These are phyloP conservation scores for Globisporangium nagaii DNA, from an alignment of 352 stramenopile species.

Conservation along the genomic window DNA sequence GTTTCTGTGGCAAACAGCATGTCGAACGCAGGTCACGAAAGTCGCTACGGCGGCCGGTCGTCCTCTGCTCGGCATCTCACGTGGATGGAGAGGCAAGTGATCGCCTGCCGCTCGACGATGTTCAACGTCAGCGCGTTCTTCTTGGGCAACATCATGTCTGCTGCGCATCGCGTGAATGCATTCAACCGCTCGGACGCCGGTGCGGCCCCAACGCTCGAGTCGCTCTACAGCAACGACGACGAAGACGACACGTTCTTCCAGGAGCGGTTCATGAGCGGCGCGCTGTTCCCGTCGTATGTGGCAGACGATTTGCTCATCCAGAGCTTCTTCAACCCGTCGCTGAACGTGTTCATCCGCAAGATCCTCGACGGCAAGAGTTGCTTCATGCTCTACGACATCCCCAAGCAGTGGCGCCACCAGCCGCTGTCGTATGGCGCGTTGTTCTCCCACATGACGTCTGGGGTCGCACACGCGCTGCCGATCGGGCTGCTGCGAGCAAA, in stretches of 20 bases:
- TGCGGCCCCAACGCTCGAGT: not conserved
- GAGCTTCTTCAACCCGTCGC: slow-evolving; percentile 83
- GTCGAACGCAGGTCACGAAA: not conserved
- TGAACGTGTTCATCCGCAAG: slow-evolving; percentile 81
- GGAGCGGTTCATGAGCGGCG: slow-evolving; percentile 80
- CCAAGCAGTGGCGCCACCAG: slow-evolving; percentile 40
- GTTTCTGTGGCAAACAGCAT: not conserved
- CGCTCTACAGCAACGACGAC: slow-evolving; percentile 13
- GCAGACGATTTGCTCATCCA: slow-evolving; percentile 81
- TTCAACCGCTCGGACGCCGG: slow-evolving; percentile 12
- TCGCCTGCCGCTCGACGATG: not conserved
- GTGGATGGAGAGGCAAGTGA: slow-evolving; percentile 33
- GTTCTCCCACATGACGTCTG: slow-evolving; percentile 72
- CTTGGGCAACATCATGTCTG: slow-evolving; percentile 51
- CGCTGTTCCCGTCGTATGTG: slow-evolving; percentile 75
- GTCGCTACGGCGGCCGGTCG: slow-evolving; percentile 15
- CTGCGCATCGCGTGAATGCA: slow-evolving; percentile 39
- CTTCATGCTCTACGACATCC: slow-evolving; percentile 80
- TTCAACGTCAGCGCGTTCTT: slow-evolving; percentile 48
- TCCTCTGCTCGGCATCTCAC: slow-evolving; percentile 31
- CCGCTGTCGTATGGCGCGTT: slow-evolving; percentile 60
- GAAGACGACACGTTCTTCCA: slow-evolving; percentile 84
- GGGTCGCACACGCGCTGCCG: slow-evolving; percentile 63
- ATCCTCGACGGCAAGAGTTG: slow-evolving; percentile 83
- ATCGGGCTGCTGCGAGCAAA: slow-evolving; percentile 68